These are phyloP conservation scores for Ormosia semicastrata DNA, from an alignment of 306 rosid species.

Conservation along the genomic window DNA sequence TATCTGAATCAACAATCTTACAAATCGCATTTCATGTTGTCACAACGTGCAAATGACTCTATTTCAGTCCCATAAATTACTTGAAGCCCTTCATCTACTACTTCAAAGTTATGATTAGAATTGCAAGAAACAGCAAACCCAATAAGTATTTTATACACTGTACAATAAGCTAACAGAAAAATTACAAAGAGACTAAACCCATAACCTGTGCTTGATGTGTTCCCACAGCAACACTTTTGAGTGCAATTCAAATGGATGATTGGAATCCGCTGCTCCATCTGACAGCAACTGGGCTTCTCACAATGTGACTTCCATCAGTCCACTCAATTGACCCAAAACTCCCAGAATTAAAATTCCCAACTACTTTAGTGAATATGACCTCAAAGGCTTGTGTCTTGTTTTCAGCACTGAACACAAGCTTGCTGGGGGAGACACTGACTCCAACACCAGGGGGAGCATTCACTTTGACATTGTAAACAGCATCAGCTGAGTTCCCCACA, in stretches of 20 bases:
- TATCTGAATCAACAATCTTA: neutral
- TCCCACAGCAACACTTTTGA: slow-evolving; percentile 9
- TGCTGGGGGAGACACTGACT: slow-evolving; percentile 55
- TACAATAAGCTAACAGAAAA: slow-evolving; percentile 18
- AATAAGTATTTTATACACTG: neutral
- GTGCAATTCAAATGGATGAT: slow-evolving; percentile 55
- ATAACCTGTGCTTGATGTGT: slow-evolving; percentile 13
- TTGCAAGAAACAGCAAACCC: slow-evolving; percentile 6
- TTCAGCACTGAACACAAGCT: slow-evolving; percentile 53
- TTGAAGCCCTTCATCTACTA: slow-evolving; percentile 7
- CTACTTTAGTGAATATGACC: slow-evolving; percentile 43
- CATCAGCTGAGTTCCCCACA: slow-evolving; percentile 61
- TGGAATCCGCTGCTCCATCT: slow-evolving; percentile 40
- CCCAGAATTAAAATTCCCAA: slow-evolving; percentile 21
- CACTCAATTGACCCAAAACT: slow-evolving; percentile 77
- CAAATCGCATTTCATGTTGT: neutral
- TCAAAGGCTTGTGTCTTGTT: slow-evolving; percentile 57
- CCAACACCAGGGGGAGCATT: slow-evolving; percentile 63
- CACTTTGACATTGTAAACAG: slow-evolving; percentile 62
- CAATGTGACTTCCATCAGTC: slow-evolving; percentile 67
- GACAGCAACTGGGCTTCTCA: slow-evolving; percentile 79
- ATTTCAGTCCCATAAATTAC: neutral
- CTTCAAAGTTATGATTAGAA: neutral
- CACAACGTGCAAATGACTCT: neutral
- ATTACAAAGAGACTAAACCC: slow-evolving; percentile 32